Base-by-base conservation (phyloP, 768 basidiomycete species). In the Agrocybe chaxingu region DNA sequence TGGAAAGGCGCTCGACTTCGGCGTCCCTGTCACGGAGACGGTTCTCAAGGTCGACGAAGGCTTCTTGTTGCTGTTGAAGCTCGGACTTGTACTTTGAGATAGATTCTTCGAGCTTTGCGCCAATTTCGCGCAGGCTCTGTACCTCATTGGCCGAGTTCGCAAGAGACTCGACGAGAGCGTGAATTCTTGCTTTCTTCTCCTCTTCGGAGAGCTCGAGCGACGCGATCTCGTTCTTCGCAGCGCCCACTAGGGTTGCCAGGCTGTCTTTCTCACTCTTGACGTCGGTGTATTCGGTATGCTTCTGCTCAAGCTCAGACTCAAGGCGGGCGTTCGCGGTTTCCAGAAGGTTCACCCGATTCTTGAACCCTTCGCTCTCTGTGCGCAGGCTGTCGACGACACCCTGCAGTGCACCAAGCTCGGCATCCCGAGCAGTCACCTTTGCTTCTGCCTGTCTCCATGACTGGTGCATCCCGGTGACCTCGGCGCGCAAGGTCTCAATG, bases 371-470 rank as follows among this genome's bases (percentile, higher is more conserved):
- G 33, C 41, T 43, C 38, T 41, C 44, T 19, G 32, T 50, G 19
- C 36, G 45, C 42, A 56, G 35, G 9, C 35, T 29, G 30, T 40
- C 34, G 35, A 56, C 40, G 24, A 40, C 45, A 16, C 37, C 42
- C 32, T 50, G 42, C 43, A 45, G 29, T 19, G 33, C 42, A 34
- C 37, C 31, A 11, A 56, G 43, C 36, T 39, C 39, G 39, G 50
- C 40, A 10, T 29, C 11, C 16, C 51, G 50, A 40, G 16, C 39
- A 30, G 45, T 48, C 41, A 51, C 52, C 50, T 40, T 54, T 38
- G 54, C 49, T 18, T 57, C 45, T 10, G 50, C 47, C 34, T 35
- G 52, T 54, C 47, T 51, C 52, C 52, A 51, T 12, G 53, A 42
- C 10, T 51, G 42, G 24, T 49, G 49, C 24, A 38, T 33, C 44